These are phyloP conservation scores for Bertia moriformis DNA, from an alignment of 2,329 filamentous ascomycete species.

Conservation along the genomic window DNA sequence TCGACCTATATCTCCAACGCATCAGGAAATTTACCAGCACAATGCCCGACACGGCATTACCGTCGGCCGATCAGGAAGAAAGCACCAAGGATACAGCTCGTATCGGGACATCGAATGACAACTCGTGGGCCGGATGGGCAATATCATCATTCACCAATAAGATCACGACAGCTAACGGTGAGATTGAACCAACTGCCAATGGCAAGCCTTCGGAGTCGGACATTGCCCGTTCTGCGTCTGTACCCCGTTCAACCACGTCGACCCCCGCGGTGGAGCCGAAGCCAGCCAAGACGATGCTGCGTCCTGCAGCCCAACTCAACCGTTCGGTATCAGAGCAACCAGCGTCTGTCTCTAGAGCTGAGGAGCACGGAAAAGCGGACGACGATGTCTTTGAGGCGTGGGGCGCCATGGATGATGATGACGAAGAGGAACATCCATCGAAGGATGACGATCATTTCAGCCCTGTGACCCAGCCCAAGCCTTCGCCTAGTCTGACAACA, in stretches of 20 bases:
- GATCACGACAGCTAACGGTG: conserved; percentile 66
- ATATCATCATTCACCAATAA: conserved; percentile 98
- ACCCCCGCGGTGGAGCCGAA: conserved; percentile 41
- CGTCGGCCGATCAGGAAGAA: conserved; percentile 31
- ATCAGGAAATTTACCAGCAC: conserved; percentile 63
- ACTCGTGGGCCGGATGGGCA: conserved; percentile 86
- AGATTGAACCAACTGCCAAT: conserved; percentile 55
- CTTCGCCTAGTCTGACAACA: not conserved
- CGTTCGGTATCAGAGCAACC: conserved; percentile 15
- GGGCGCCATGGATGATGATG: conserved; percentile 52
- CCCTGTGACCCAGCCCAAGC: conserved; percentile 4
- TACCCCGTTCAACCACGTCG: conserved; percentile 10
- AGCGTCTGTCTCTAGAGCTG: conserved; percentile 28
- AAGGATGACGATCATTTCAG: conserved; percentile 27
- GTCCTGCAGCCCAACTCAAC: conserved; percentile 29
- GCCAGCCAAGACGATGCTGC: conserved; percentile 24
- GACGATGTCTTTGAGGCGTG: conserved; percentile 60
- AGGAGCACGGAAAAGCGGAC: conserved; percentile 20
- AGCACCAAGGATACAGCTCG: conserved; percentile 62
- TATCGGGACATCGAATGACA: conserved; percentile 44
- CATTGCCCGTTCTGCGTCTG: conserved; percentile 18
- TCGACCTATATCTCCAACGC: conserved; percentile 72
- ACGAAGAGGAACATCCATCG: conserved; percentile 24
- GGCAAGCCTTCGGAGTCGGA: conserved; percentile 20
- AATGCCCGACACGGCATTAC: conserved; percentile 67